A percentile compares a stretch with the other conserved stretches of the same genome.
Conservation (phyloP, 352 stramenopile genomes). For the Globisporangium parvum region DNA sequence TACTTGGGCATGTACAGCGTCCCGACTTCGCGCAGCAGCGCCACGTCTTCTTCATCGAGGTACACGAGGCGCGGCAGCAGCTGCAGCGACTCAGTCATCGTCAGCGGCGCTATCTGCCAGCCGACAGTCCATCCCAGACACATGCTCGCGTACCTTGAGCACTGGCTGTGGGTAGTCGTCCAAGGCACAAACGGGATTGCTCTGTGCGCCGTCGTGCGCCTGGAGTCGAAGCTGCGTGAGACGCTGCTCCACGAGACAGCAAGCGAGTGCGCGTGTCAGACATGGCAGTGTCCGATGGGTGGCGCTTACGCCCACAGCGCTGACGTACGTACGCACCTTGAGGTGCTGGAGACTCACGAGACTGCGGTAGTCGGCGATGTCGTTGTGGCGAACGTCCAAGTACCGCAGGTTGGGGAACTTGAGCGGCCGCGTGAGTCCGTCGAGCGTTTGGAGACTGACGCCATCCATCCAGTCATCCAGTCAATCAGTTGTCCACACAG, state of each 20-base stretch:
- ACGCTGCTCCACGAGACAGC: slow-evolving; percentile 20
- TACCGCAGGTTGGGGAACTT: slow-evolving; percentile 74
- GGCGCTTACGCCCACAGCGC: neutral
- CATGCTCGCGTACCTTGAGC: slow-evolving; percentile 24
- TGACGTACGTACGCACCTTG: slow-evolving; percentile 26
- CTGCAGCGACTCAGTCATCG: slow-evolving; percentile 15
- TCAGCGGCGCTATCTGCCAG: neutral
- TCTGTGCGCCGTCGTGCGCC: slow-evolving; percentile 36
- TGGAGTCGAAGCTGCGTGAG: slow-evolving; percentile 61
- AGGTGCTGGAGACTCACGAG: slow-evolving; percentile 43
- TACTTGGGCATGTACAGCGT: slow-evolving; percentile 68
- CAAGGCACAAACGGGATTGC: slow-evolving; percentile 61
- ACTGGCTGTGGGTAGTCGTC: slow-evolving; percentile 48
- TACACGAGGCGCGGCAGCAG: slow-evolving; percentile 42
- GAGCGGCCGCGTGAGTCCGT: slow-evolving; percentile 48
- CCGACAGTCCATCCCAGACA: no score
- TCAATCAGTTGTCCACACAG: neutral
- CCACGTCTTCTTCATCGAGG: slow-evolving; percentile 68
- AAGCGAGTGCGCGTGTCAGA: no score
- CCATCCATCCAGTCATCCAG: neutral
- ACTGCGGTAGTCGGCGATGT: slow-evolving; percentile 31
- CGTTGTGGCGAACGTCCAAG: slow-evolving; percentile 65
- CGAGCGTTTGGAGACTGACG: slow-evolving; percentile 35
- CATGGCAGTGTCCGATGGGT: neutral
- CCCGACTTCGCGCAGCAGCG: slow-evolving; percentile 49